Percentiles rank a stretch among this genome's conserved stretches.
phyloP scores from a whole-genome alignment of 495 filamentous ascomycete genomes.

The Aspergillus bertholletiae region DNA sequence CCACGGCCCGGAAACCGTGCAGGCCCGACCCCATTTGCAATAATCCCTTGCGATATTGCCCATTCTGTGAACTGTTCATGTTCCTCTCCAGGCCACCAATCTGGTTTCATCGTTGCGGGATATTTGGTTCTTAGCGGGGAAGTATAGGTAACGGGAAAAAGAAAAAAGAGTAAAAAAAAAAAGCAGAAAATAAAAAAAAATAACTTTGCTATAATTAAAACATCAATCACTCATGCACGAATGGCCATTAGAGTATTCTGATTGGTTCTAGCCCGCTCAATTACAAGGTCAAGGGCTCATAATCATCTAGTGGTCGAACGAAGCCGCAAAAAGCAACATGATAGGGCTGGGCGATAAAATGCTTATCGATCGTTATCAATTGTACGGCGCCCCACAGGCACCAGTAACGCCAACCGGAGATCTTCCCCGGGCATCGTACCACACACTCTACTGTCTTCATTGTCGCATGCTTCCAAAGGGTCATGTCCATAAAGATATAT shows the following conservation, averaged over 20 bases:
- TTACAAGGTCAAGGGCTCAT: no score
- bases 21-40: slow-evolving; percentile 57
- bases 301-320: no score
- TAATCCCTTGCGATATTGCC: slow-evolving; percentile 56
- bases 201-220: no score
- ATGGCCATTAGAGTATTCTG: background rate
- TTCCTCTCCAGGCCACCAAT: slow-evolving; percentile 39
- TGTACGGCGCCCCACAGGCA: slow-evolving; percentile 19
- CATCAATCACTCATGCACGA: no score
- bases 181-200: no score
- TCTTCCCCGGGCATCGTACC: slow-evolving; percentile 27
- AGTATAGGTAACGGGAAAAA: no score
- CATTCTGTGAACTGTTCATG: slow-evolving; percentile 57
- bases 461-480: background rate
- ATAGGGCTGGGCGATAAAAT: background rate
- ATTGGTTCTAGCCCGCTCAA: background rate
- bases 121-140: no score
- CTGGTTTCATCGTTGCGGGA: slow-evolving; percentile 23
- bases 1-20: slow-evolving; percentile 62
- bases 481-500: slow-evolving; percentile 4
- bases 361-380: slow-evolving; percentile 17
- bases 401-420: slow-evolving; percentile 17
- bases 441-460: slow-evolving; percentile 8
- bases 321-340: background rate
- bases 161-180: no score